These are phyloP conservation scores for Mycena vulgaris DNA, from an alignment of 768 basidiomycete genomes.

Conservation along the genomic window DNA sequence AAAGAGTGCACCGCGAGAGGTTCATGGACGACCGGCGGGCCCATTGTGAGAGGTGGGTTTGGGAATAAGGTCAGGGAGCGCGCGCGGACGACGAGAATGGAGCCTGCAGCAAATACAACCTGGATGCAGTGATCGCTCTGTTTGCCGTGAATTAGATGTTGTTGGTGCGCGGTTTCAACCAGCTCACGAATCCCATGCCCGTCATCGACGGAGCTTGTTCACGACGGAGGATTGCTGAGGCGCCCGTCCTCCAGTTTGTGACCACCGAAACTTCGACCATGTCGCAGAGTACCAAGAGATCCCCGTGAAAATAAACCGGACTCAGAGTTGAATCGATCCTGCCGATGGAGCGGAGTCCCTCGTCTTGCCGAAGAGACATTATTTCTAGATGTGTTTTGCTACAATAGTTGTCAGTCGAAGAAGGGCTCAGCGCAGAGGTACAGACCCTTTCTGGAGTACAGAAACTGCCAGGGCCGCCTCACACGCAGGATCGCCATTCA, in stretches of 20 bases:
- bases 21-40: conserved; percentile 44
- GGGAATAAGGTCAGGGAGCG: conserved; percentile 72
- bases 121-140: conserved; percentile 69
- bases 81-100: conserved; percentile 72
- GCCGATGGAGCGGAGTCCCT: conserved; percentile 49
- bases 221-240: conserved; percentile 61
- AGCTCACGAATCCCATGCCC: conserved; percentile 7
- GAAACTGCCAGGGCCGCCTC: conserved; percentile 68
- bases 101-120: conserved; percentile 62
- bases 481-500: conserved; percentile 40
- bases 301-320: conserved; percentile 66
- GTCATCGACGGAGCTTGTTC: conserved; percentile 51
- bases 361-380: conserved; percentile 43
- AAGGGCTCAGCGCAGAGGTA: too few relatives aligned
- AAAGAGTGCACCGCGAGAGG: conserved; percentile 66
- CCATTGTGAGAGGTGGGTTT: conserved; percentile 55
- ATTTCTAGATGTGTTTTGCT: conserved; percentile 54
- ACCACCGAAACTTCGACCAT: conserved; percentile 58
- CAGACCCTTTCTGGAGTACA: conserved; percentile 62
- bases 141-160: conserved; percentile 6
- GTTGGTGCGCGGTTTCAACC: background rate
- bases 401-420: conserved; percentile 28
- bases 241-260: conserved; percentile 67
- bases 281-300: conserved; percentile 70
- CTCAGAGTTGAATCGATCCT: conserved; percentile 58